Conservation (phyloP, 306 rosid genomes). For the Calophaca sinica region DNA sequence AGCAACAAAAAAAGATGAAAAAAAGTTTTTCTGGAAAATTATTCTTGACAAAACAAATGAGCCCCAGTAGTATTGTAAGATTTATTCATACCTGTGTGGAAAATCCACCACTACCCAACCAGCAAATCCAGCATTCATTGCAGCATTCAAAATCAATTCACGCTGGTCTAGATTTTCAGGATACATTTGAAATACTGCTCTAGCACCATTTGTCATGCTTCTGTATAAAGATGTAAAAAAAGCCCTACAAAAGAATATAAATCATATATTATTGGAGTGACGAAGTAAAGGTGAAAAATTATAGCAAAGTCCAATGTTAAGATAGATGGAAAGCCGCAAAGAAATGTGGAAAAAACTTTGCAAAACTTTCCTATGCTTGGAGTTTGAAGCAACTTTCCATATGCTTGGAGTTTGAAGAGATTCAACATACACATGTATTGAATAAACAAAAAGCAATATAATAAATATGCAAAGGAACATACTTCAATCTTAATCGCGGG, state of each 20-base stretch:
- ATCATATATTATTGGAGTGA: slow-evolving; percentile 1
- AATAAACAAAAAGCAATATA: slow-evolving; percentile 1
- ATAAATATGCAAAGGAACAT: slow-evolving; percentile 48
- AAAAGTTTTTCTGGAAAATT: background rate
- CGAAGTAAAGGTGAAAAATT: slow-evolving; percentile 16
- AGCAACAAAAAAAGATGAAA: slow-evolving; percentile 3
- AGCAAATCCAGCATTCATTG: slow-evolving; percentile 93
- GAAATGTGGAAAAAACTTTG: background rate
- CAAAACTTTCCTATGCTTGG: background rate
- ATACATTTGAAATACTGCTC: slow-evolving; percentile 89
- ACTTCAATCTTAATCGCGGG: slow-evolving; percentile 89
- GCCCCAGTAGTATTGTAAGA: too few species aligned
- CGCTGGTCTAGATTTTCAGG: slow-evolving; percentile 81
- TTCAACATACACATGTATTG: background rate
- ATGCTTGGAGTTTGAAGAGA: slow-evolving; percentile 22
- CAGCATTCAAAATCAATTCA: slow-evolving; percentile 77
- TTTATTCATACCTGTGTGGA: slow-evolving; percentile 78
- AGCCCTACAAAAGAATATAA: slow-evolving; percentile 60
- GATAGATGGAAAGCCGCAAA: slow-evolving; percentile 5
- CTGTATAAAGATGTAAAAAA: slow-evolving; percentile 88
- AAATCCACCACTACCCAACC: slow-evolving; percentile 93
- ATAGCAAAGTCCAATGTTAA: slow-evolving; percentile 9
- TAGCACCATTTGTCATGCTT: slow-evolving; percentile 85
- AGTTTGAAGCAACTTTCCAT: slow-evolving; percentile 11
- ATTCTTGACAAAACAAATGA: too few species aligned